Conservation (phyloP, 495 filamentous ascomycete species). For the Chaetomium tenue region DNA sequence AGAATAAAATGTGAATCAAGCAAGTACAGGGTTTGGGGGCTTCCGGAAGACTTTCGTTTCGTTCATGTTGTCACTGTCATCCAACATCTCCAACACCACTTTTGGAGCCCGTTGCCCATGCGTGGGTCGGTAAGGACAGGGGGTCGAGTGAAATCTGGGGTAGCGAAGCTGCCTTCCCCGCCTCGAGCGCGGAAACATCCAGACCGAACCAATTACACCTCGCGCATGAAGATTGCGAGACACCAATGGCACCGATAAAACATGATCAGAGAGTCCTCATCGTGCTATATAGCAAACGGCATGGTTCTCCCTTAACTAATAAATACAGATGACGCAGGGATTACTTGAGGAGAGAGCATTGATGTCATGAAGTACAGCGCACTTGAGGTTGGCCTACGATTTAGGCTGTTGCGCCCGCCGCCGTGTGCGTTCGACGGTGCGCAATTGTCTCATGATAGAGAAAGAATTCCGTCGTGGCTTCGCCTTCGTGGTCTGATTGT, state of each 20-base stretch:
- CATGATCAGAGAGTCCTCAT: neutral
- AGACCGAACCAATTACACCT: neutral
- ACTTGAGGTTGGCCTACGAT: neutral
- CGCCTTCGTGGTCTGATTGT: neutral
- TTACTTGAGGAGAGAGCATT: neutral
- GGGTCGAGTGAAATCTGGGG: slow-evolving; percentile 32
- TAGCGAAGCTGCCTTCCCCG: slow-evolving; percentile 17
- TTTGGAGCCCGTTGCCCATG: no score
- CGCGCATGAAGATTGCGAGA: slow-evolving; percentile 5
- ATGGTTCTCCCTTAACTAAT: neutral
- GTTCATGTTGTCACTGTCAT: no score
- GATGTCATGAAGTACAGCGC: neutral
- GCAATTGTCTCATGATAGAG: neutral
- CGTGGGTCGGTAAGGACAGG: neutral
- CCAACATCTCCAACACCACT: no score
- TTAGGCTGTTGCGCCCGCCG: neutral
- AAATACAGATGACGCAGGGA: neutral
- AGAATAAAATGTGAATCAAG: no score
- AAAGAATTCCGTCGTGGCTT: no score
- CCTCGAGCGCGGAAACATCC: slow-evolving; percentile 7
- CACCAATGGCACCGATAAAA: slow-evolving; percentile 2
- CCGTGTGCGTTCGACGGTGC: neutral
- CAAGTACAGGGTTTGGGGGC: no score
- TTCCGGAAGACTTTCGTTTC: no score
- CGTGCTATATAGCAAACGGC: neutral